Base-by-base conservation (phyloP, 805 yeast species). In the Wickerhamiella australiensis region DNA sequence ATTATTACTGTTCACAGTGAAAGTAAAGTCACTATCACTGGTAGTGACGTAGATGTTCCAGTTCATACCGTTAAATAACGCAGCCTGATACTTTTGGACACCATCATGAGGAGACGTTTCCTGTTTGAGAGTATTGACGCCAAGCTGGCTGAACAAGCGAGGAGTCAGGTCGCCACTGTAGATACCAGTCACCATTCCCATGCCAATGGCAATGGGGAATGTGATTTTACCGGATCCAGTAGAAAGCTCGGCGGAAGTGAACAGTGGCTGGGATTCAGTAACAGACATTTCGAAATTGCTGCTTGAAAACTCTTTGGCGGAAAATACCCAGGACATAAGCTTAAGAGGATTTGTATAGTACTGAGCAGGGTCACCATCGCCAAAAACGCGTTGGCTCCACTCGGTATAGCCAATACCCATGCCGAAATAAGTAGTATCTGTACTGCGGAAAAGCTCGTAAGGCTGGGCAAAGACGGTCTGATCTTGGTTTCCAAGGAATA, bases 151-250 rank as follows among this genome's bases (percentile, higher is more conserved):
- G 54, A 66, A 68, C 25, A 78, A 56, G 18, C 62, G 56, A 15
- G 79, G 74, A 25, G 72, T 66, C 55, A 77, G 64, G 11, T 57
- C 56, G 17, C 76, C 77, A 56, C 73, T 63, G 57, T 73, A 74
- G 22, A 75, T 64, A 23, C 80, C 85, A 27, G 95, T 81, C 13
- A 84, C 76, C 54, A 84, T 78, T 5, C 95, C 95, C 73, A 73
- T 73, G 49, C 96, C 96, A 63, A 82, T 88, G 5, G 81, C 83
- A 49, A 83, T 59, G 3, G 90, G 88, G 43, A 75, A 54, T 27
- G 70, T 68, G 13, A 80, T 65, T 42, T 62, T 64, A 44, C 73
- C 72, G 7, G 31, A 15, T 2, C 57, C 52, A 13, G 63, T 51
- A 7, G 43, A 52, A 33, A 50, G 66, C 46, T 53, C 66, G 9